phyloP scores from a whole-genome alignment of 2,329 filamentous ascomycete species.

The Cordyceps fumosorosea region DNA sequence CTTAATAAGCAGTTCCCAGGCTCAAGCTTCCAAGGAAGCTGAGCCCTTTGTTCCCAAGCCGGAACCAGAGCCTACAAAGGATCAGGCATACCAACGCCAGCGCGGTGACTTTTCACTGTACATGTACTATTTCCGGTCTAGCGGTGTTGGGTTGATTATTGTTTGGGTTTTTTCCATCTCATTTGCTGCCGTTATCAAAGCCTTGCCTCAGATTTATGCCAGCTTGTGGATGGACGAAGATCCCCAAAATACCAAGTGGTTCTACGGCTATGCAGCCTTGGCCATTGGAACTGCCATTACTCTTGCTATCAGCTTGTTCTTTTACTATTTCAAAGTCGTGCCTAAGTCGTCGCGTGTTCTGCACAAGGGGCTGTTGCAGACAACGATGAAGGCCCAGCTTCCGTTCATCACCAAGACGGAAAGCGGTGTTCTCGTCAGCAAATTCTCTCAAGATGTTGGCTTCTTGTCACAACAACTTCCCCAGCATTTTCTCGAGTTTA shows the following conservation, averaged over 20 bases:
- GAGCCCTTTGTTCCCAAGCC: slow-evolving; percentile 1
- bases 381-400: slow-evolving; percentile 15
- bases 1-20: slow-evolving; percentile 2
- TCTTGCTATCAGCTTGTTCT: slow-evolving; percentile 3
- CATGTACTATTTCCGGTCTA: slow-evolving; percentile 12
- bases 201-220: slow-evolving; percentile 10
- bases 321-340: slow-evolving; percentile 11
- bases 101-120: slow-evolving; percentile 12
- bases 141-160: neutral
- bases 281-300: neutral
- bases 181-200: neutral
- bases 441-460: slow-evolving; percentile 24
- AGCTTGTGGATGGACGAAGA: slow-evolving; percentile 14
- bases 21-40: neutral
- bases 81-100: neutral
- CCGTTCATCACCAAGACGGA: slow-evolving; percentile 7
- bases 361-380: slow-evolving; percentile 1
- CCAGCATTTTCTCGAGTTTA: slow-evolving; percentile 13
- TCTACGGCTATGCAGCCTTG: slow-evolving; percentile 4
- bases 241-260: slow-evolving; percentile 10
- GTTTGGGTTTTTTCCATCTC: slow-evolving; percentile 1
- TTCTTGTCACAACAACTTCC: slow-evolving; percentile 22
- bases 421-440: slow-evolving; percentile 11
- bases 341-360: slow-evolving; percentile 9
- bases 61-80: slow-evolving; percentile 1